Evolutionary conservation across 768 basidiomycete species (phyloP), one percentile per base, ranked within the genome.

Genomic region (Strobilomyces dryophilus): DNA sequence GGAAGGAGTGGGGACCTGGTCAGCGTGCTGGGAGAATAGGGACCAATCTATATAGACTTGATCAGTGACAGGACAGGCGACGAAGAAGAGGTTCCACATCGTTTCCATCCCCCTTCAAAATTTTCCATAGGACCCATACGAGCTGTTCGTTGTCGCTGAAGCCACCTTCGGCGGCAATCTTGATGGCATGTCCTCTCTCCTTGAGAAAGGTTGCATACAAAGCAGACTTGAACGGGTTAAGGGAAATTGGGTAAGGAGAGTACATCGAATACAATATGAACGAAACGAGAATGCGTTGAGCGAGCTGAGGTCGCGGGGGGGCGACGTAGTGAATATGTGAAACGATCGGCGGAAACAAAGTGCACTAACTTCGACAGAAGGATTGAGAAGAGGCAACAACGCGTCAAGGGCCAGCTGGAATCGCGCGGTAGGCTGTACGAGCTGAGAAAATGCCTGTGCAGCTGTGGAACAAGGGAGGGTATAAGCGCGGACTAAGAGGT

Each of bases 91-190:
- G 50, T 21, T n/a, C 20, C 57, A 89, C 89, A 75, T 91, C 88
- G 54, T 82, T 83, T 18, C 89, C 89, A 65, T 90, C 87, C 48
- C 89, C 89, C 66, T 82, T 87, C 50, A 91, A 72, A 52, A 91
- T 87, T 71, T 91, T 91, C 88, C 88, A 91, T 54, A 91, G 74
- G 41, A 91, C 89, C 87, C 89, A 91, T 36, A 90, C 85, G 45
- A 91, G 73, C 61, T 89, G 89, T 63, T 90, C 88, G 65, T 82
- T 88, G 47, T 76, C 75, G 51, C 80, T 76, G 53, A 76, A 75
- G 26, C 79, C 76, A 49, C 73, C 74, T 32, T 74, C 66, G 9
- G 61, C 73, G n/a, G 83, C 73, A 47, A 81, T 65, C 46, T 64
- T 71, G 45, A 79, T 71, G 20, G 88, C 86, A 61, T 75, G 73